Conservation (phyloP, 148 eudicot genomes). For the Nepenthes mirabilis region DNA sequence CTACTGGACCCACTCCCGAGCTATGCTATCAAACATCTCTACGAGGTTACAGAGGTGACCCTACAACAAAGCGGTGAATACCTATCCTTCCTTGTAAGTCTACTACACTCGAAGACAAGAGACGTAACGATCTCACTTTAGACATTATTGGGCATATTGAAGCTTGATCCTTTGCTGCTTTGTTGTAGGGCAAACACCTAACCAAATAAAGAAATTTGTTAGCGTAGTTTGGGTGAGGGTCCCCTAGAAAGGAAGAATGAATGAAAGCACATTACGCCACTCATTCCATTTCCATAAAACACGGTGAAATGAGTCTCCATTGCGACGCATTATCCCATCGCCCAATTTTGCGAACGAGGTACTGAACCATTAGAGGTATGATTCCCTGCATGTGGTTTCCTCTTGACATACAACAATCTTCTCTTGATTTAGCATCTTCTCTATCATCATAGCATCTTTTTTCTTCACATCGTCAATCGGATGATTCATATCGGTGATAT, state of each 20-base stretch:
- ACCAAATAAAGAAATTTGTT: constrained; percentile 30
- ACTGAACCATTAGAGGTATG: constrained; percentile 34
- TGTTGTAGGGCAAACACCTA: background rate
- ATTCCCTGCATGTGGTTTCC: constrained; percentile 58
- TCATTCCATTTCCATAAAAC: constrained; percentile 87
- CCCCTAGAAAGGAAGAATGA: constrained; percentile 75
- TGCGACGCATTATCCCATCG: constrained; percentile 37
- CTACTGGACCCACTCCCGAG: constrained; percentile 75
- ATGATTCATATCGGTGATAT: constrained; percentile 63
- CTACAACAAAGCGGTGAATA: background rate
- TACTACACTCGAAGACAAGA: too few species aligned
- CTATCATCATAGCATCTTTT: constrained; percentile 51
- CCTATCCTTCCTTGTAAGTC: too few species aligned
- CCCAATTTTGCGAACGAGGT: constrained; percentile 38
- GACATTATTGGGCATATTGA: too few species aligned
- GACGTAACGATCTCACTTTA: too few species aligned
- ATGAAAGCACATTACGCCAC: constrained; percentile 75
- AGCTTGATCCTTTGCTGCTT: too few species aligned
- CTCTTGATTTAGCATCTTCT: constrained; percentile 41
- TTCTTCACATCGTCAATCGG: constrained; percentile 53
- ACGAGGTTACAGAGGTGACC: constrained; percentile 4
- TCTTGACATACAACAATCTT: constrained; percentile 83
- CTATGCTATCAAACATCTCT: constrained; percentile 38
- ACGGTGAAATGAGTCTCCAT: constrained; percentile 39
- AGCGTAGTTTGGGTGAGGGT: constrained; percentile 63